phyloP scores from a whole-genome alignment of 2,329 filamentous ascomycete genomes.

The Lachnellula occidentalis region DNA sequence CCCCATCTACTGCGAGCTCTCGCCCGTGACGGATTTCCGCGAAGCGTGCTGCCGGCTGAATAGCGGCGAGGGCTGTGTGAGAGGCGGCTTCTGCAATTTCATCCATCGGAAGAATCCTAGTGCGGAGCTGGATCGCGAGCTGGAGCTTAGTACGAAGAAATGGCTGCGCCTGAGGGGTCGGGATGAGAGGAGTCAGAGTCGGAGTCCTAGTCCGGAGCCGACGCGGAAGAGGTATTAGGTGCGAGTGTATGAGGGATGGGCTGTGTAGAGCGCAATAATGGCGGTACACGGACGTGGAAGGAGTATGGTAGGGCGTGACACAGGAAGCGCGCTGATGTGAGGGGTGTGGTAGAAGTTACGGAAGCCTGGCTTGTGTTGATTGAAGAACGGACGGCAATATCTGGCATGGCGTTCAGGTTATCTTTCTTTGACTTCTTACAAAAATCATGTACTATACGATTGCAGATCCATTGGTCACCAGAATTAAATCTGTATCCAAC shows the following conservation, averaged over 20 bases:
- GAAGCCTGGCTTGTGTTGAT: not conserved
- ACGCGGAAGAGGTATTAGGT: conserved; percentile 61
- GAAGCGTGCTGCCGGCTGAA: conserved; percentile 97
- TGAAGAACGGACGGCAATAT: conserved; percentile 4
- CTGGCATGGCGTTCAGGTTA: conserved; percentile 15
- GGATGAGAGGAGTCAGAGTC: conserved; percentile 74
- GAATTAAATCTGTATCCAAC: no score
- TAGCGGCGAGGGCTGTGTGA: conserved; percentile 87
- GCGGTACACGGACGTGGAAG: no score
- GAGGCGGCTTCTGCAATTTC: conserved; percentile 98
- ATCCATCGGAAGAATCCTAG: conserved; percentile 96
- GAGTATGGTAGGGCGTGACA: no score
- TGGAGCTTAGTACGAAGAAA: conserved; percentile 89
- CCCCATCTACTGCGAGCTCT: conserved; percentile 97
- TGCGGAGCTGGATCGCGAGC: conserved; percentile 80
- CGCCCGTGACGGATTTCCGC: conserved; percentile 94
- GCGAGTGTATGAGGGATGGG: not conserved
- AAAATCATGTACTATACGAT: no score
- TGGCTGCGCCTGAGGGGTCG: conserved; percentile 82
- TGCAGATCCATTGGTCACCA: no score
- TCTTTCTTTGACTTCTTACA: not conserved
- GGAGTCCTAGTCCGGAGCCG: conserved; percentile 84
- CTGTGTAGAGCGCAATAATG: no score
- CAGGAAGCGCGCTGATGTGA: no score
- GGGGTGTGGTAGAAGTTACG: not conserved